Base-by-base conservation (phyloP, 768 basidiomycete species). In the Pleurotus salmoneostramineus region DNA sequence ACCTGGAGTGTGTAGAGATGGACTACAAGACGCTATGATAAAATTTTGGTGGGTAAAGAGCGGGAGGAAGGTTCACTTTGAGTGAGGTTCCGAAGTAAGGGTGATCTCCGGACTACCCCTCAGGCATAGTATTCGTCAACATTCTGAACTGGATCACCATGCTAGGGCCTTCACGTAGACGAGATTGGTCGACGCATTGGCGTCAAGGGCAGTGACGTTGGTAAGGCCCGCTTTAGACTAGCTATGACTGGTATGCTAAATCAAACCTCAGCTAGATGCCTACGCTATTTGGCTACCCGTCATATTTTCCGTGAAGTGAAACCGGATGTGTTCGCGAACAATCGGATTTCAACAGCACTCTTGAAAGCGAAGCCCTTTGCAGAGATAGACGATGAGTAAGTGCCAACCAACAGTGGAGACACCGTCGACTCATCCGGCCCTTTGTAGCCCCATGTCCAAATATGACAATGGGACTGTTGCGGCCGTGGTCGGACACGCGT, bases 251-350 rank as follows among this genome's bases (percentile, higher is more conserved):
- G n/a, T 21, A 60, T 57, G 43, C 43, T 34, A 11, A 33, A 0
- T 31, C 17, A 34, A 17, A 31, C 21, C 51, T 32, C 6, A 69
- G 66, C 62, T 5, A 69, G 75, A 0, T 62, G 73, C 34, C 63
- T 78, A 37, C 68, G 75, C 6, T 59, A 66, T 6, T 67, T 77
- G 4, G 67, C 73, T 1, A 69, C 59, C 31, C 67, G 71, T 54
- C 73, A 76, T 33, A 67, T 71, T 36, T 78, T 72, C 56, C 65
- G 65, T 6, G 77, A 78, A 63, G 61, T 75, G 1, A 57, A 44
- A 11, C 71, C 72, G 1, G 69, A 75, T 60, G 70, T 74, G 0
- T 76, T 72, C 55, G 60, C 70, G 3, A 69, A 73, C 62, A 76
- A 70, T 7, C 69, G 73, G 6, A 65, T 77, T 42, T 72, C 71